phyloP scores from a whole-genome alignment of 2,329 filamentous ascomycete species.

The Pseudogymnoascus sp. region DNA sequence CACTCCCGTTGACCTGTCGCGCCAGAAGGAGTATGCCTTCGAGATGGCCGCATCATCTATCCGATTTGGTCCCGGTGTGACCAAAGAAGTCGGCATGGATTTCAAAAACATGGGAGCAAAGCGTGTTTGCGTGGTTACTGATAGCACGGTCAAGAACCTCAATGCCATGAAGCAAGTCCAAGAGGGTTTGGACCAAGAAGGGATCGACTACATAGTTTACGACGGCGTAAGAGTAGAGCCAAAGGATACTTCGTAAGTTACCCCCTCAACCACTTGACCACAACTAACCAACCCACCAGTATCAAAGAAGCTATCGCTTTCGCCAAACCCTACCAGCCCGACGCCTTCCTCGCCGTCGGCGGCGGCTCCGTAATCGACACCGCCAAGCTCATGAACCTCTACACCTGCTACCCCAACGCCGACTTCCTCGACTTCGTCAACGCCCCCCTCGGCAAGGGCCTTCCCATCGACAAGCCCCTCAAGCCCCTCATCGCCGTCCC shows the following conservation, averaged over 20 bases:
- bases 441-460: conserved; percentile 78
- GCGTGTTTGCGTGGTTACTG: conserved; percentile 87
- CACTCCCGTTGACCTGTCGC: conserved; percentile 63
- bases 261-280: background rate
- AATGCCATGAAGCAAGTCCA: conserved; percentile 85
- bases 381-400: conserved; percentile 97
- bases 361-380: conserved; percentile 96
- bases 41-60: conserved; percentile 97
- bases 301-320: conserved; percentile 86
- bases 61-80: conserved; percentile 85
- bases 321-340: conserved; percentile 69
- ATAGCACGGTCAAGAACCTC: conserved; percentile 70
- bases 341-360: conserved; percentile 88
- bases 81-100: conserved; percentile 97
- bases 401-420: conserved; percentile 81
- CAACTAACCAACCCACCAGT: conserved; percentile 34
- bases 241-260: conserved; percentile 77
- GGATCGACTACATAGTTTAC: conserved; percentile 73
- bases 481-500: conserved; percentile 74
- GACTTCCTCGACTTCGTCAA: conserved; percentile 98
- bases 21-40: conserved; percentile 93
- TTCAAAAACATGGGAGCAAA: conserved; percentile 83
- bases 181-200: conserved; percentile 69
- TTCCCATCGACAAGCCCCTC: conserved; percentile 62
- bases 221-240: conserved; percentile 79